Conservation (phyloP, 2,329 filamentous ascomycete species). For the Emericellopsis cladophorae region DNA sequence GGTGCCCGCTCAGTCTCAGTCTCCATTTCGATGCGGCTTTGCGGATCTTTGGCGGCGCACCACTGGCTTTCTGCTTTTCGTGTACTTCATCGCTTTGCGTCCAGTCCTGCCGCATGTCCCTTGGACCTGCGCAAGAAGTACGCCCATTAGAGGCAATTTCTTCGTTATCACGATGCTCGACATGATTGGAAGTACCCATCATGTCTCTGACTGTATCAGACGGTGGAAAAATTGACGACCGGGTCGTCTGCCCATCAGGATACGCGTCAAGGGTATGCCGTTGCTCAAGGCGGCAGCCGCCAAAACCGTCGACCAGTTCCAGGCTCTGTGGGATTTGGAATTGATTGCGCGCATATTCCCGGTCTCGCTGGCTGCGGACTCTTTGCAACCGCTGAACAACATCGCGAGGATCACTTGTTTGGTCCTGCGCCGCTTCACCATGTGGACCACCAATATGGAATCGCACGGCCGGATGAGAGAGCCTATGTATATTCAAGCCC, state of each 20-base stretch:
- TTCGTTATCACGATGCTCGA: not conserved
- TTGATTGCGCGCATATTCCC: slow-evolving; percentile 26
- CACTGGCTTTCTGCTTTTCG: not conserved
- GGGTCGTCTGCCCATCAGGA: not conserved
- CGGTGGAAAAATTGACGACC: not conserved
- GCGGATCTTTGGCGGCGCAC: slow-evolving; percentile 15
- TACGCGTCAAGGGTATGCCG: slow-evolving; percentile 7
- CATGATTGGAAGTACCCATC: not conserved
- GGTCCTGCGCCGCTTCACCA: slow-evolving; percentile 7
- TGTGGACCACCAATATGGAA: slow-evolving; percentile 18
- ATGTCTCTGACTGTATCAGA: too few relatives aligned
- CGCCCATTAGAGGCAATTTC: not conserved
- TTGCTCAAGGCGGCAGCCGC: slow-evolving; percentile 10
- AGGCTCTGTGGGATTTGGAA: slow-evolving; percentile 25
- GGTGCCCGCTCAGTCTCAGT: slow-evolving; percentile 12
- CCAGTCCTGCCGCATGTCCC: slow-evolving; percentile 29
- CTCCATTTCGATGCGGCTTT: slow-evolving; percentile 37
- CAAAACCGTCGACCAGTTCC: slow-evolving; percentile 20
- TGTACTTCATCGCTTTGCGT: slow-evolving; percentile 39
- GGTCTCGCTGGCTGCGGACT: slow-evolving; percentile 24
- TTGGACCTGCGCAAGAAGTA: slow-evolving; percentile 21
- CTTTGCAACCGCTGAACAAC: slow-evolving; percentile 21
- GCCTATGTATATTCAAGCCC: slow-evolving; percentile 18
- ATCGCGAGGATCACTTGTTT: slow-evolving; percentile 16
- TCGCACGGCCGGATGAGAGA: slow-evolving; percentile 28